These are phyloP conservation scores for Shiraia sp. DNA, from an alignment of 2,329 filamentous ascomycete species.

Conservation along the genomic window DNA sequence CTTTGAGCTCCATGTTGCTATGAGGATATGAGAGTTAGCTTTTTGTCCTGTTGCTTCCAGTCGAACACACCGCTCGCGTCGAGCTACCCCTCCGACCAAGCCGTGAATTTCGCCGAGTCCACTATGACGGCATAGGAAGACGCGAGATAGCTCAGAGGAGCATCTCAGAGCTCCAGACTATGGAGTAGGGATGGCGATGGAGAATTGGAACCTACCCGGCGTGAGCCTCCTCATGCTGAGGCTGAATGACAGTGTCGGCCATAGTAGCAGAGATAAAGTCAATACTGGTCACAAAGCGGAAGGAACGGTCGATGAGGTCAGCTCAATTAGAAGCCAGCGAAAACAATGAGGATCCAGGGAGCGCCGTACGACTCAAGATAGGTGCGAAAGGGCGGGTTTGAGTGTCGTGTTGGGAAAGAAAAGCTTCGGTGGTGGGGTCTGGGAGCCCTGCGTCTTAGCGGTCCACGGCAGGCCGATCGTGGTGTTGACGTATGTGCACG, in stretches of 20 bases:
- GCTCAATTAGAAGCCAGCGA: constrained; percentile 26
- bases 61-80: constrained; percentile 2
- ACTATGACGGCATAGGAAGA: constrained; percentile 11
- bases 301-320: constrained; percentile 21
- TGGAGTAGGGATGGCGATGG: neutral
- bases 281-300: constrained; percentile 24
- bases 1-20: constrained; percentile 93
- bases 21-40: constrained; percentile 35
- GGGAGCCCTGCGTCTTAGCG: constrained; percentile 29
- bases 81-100: constrained; percentile 14
- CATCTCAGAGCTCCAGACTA: neutral
- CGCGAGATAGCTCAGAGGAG: neutral
- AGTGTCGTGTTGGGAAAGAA: constrained; percentile 31
- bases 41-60: constrained; percentile 12
- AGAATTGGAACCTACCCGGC: constrained; percentile 48
- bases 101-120: neutral
- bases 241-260: constrained; percentile 54
- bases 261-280: constrained; percentile 33
- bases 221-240: constrained; percentile 49
- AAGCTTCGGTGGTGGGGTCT: constrained; percentile 43
- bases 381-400: constrained; percentile 29
- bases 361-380: constrained; percentile 13
- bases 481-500: constrained; percentile 34
- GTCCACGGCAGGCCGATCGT: constrained; percentile 18
- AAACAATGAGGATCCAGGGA: constrained; percentile 8